Base-by-base conservation (phyloP, 495 filamentous ascomycete species). In the Penicillium mononematosum region DNA sequence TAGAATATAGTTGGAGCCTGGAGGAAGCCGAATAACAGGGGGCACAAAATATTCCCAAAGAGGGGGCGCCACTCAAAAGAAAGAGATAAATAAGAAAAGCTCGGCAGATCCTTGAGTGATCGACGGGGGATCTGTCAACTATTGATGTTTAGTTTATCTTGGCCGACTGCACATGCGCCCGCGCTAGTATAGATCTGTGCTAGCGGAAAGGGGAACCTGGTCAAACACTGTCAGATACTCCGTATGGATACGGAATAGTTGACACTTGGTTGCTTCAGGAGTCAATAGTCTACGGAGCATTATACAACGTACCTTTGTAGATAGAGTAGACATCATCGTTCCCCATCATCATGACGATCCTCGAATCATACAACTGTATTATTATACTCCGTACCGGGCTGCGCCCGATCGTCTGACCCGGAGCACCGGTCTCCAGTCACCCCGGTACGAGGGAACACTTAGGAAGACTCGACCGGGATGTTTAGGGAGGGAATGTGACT, bases 41-140 rank as follows among this genome's bases (percentile, higher is more conserved):
- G 27, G 7, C 16, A 44, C 11, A 29, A 10, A 53, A 27, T 7
- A 22, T 32, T 11, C 14, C n/a, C 24, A 45, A 19, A 53, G 39
- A 52, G 38, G 38, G 38, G n/a, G 36, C 50, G 50, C 50, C 39
- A 53, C 50, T 1, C 6, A 17, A 27, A 25, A 25, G 45, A 31
- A 42, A 66, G 55, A 49, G 58, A 49, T 34, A 41, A 58, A 58
- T 50, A 61, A 68, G 11, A 62, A 67, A 66, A 61, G 59, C 60
- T 61, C 61, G 62, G 68, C 61, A 66, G 68, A 71, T 74, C 68
- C 70, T 58, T 58, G 67, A 58, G 45, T 62, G 74, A 76, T 76
- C 74, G 72, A 72, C 73, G 56, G 63, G 53, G 65, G 74, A 76
- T 76, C 74, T 66, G 72, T 71, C 58, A 64, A 77, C 74, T 77